Conservation (phyloP, 768 basidiomycete species). For the Guyanaporus albipodus region DNA sequence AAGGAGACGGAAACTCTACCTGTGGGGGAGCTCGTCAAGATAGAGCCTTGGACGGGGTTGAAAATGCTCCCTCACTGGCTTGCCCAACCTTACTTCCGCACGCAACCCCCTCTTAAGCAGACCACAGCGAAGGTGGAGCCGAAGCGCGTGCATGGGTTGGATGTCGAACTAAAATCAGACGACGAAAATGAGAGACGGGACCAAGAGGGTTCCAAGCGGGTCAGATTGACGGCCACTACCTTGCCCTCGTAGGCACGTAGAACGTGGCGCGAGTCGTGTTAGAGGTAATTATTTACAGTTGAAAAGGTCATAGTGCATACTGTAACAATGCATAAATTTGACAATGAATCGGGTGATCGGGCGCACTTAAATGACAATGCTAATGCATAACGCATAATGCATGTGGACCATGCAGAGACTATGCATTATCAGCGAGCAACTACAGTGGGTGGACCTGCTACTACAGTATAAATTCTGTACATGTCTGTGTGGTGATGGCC, state of each 20-base stretch:
- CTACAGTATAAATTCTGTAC: too few relatives aligned
- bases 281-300: too few relatives aligned
- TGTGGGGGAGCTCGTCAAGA: constrained; percentile 35
- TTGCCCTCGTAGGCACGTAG: background rate
- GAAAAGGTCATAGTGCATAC: too few relatives aligned
- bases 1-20: constrained; percentile 28
- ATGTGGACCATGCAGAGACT: too few relatives aligned
- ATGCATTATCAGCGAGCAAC: too few relatives aligned
- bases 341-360: too few relatives aligned
- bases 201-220: constrained; percentile 8
- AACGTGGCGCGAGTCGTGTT: too few relatives aligned
- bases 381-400: too few relatives aligned
- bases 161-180: background rate
- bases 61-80: constrained; percentile 63
- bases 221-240: constrained; percentile 2
- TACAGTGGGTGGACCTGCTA: too few relatives aligned
- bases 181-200: background rate
- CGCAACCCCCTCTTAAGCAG: background rate
- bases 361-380: too few relatives aligned
- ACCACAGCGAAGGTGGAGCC: background rate
- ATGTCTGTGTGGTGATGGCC: too few relatives aligned
- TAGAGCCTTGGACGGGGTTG: constrained; percentile 48
- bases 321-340: too few relatives aligned
- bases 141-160: constrained; percentile 5
- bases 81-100: constrained; percentile 63